These are phyloP conservation scores for Kuraishia floccosa DNA, from an alignment of 805 yeast species.

Conservation along the genomic window DNA sequence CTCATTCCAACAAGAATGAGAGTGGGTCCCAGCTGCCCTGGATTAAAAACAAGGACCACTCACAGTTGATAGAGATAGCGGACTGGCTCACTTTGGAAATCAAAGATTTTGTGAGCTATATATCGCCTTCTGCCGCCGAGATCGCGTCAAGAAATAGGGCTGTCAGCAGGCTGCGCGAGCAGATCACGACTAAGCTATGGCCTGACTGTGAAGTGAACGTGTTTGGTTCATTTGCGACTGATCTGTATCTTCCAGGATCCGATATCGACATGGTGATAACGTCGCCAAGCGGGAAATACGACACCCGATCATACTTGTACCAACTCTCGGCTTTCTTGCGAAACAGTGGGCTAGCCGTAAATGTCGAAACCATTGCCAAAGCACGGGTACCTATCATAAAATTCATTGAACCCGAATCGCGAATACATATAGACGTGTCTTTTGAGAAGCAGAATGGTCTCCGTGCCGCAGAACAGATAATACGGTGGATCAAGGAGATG, in stretches of 20 bases:
- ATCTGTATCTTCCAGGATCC: constrained; percentile 84
- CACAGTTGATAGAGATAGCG: constrained; percentile 63
- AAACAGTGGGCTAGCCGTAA: constrained; percentile 46
- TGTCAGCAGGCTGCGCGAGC: constrained; percentile 44
- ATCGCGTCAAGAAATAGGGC: constrained; percentile 55
- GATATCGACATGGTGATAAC: constrained; percentile 90
- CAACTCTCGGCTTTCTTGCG: constrained; percentile 63
- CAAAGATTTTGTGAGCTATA: constrained; percentile 70
- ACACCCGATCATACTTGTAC: constrained; percentile 54
- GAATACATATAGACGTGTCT: constrained; percentile 78
- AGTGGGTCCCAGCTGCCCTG: constrained; percentile 46
- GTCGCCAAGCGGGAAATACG: constrained; percentile 47
- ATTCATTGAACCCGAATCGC: constrained; percentile 62
- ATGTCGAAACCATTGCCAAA: constrained; percentile 76
- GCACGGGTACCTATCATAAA: constrained; percentile 94
- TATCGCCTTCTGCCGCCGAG: constrained; percentile 75
- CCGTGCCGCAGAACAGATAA: constrained; percentile 68
- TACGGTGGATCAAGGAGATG: constrained; percentile 58
- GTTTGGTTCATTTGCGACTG: constrained; percentile 93
- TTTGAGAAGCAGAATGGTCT: constrained; percentile 80
- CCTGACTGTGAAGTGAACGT: constrained; percentile 70
- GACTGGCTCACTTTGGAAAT: constrained; percentile 86
- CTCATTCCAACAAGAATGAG: constrained; percentile 13
- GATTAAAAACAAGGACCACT: constrained; percentile 70
- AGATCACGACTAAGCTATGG: constrained; percentile 52